Percentiles rank a stretch among this genome's conserved stretches.
phyloP scores from a whole-genome alignment of 768 basidiomycete genomes.

The Hydnum rufescens region DNA sequence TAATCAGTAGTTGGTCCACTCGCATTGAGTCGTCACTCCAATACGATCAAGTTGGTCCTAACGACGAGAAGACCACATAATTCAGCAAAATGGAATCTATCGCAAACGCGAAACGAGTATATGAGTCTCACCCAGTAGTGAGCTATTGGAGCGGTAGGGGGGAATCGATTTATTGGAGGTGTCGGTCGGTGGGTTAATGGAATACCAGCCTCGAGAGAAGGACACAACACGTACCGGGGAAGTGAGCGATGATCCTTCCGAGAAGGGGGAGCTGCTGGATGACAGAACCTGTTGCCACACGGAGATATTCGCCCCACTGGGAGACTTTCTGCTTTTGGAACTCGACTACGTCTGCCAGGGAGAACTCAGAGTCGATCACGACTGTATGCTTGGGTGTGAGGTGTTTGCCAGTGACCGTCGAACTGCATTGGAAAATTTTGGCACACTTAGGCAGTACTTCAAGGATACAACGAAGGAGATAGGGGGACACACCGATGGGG shows the following conservation, averaged over 20 bases:
- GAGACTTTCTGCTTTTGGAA: background rate
- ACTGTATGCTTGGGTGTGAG: background rate
- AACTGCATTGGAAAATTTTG: background rate
- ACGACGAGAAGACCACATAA: too few relatives aligned
- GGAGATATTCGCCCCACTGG: background rate
- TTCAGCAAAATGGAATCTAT: too few relatives aligned
- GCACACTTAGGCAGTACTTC: background rate
- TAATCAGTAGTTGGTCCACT: too few relatives aligned
- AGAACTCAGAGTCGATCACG: conserved; percentile 1
- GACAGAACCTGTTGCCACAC: background rate
- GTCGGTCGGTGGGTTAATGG: too few relatives aligned
- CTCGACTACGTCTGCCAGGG: background rate
- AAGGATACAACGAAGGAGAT: background rate
- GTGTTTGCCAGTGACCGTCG: background rate
- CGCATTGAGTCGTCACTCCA: too few relatives aligned
- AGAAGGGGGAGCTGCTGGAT: conserved; percentile 8
- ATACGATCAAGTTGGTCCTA: too few relatives aligned
- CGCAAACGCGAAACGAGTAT: too few relatives aligned
- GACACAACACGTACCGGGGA: background rate
- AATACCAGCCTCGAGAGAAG: too few relatives aligned
- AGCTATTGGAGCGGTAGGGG: too few relatives aligned
- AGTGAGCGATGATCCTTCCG: conserved; percentile 7
- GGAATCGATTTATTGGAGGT: too few relatives aligned
- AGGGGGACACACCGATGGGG: too few relatives aligned
- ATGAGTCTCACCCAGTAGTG: too few relatives aligned